phyloP scores from a whole-genome alignment of 352 stramenopile genomes.

The Globisporangium ultimum region DNA sequence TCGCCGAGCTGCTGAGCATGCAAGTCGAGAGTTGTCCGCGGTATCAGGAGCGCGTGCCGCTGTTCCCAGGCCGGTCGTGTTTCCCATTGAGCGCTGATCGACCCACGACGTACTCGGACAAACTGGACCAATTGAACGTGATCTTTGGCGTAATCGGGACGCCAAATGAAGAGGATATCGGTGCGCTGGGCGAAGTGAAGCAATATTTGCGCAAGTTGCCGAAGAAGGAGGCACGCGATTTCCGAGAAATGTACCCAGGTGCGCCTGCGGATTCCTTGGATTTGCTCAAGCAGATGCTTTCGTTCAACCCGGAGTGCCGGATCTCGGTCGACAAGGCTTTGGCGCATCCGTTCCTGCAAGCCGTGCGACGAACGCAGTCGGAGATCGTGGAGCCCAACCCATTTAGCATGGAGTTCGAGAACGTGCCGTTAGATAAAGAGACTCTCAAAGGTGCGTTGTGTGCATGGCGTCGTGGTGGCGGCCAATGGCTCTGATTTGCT shows the following conservation, averaged over 20 bases:
- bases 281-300: conserved; percentile 83
- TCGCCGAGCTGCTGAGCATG: conserved; percentile 85
- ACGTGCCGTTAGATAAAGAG: conserved; percentile 81
- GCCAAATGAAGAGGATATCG: conserved; percentile 88
- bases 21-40: conserved; percentile 83
- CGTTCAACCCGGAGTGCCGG: conserved; percentile 76
- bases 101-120: conserved; percentile 83
- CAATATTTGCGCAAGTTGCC: conserved; percentile 84
- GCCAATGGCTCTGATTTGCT: background rate
- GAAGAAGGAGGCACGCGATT: conserved; percentile 74
- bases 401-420: conserved; percentile 90
- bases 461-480: background rate
- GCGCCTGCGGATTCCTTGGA: conserved; percentile 78
- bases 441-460: conserved; percentile 70
- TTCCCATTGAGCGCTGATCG: conserved; percentile 82
- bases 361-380: conserved; percentile 68
- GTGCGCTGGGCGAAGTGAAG: conserved; percentile 75
- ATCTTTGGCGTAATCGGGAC: conserved; percentile 96
- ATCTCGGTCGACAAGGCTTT: conserved; percentile 86
- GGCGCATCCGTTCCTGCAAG: conserved; percentile 78
- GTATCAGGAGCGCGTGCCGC: conserved; percentile 80
- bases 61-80: conserved; percentile 84
- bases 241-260: conserved; percentile 84
- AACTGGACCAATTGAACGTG: conserved; percentile 92
- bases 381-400: conserved; percentile 71